phyloP scores from a whole-genome alignment of 805 yeast species.

The Brettanomyces naardenensis region DNA sequence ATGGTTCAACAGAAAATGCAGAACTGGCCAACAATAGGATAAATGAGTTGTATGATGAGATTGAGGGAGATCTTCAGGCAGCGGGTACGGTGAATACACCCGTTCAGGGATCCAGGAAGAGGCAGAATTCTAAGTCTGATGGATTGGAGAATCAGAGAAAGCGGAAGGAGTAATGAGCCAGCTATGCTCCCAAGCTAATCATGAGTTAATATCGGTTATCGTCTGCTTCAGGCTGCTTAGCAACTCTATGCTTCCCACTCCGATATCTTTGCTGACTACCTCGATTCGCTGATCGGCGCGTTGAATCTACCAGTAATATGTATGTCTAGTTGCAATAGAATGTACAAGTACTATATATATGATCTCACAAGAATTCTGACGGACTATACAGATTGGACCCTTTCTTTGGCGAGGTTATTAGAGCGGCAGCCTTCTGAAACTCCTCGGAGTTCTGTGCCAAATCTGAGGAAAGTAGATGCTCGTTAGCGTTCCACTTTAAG shows the following conservation, averaged over 20 bases:
- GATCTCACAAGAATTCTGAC: conserved; percentile 9
- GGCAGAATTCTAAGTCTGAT: no score
- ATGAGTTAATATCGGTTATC: no score
- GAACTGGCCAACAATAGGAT: conserved; percentile 1
- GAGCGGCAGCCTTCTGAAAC: conserved; percentile 13
- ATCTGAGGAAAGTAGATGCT: conserved; percentile 4
- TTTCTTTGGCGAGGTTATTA: conserved; percentile 1
- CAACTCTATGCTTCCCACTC: no score
- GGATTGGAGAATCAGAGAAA: no score
- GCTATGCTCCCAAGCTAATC: no score
- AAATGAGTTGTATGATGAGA: conserved; percentile 3
- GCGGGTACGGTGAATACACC: no score
- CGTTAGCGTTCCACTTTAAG: conserved; percentile 14
- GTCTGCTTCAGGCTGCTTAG: no score
- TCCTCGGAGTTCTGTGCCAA: conserved; percentile 8
- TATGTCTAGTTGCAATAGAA: no score
- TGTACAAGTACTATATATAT: not conserved
- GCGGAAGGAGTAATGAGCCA: not conserved
- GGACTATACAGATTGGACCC: conserved; percentile 6
- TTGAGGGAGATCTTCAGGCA: conserved; percentile 2
- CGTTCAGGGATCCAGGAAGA: no score
- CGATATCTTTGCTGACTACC: no score
- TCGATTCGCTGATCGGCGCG: no score
- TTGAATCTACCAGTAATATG: no score
- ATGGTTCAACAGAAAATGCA: not conserved